These are phyloP conservation scores for Saccharomyces hybrid DNA, from an alignment of 1,139 yeast species.

Conservation along the genomic window DNA sequence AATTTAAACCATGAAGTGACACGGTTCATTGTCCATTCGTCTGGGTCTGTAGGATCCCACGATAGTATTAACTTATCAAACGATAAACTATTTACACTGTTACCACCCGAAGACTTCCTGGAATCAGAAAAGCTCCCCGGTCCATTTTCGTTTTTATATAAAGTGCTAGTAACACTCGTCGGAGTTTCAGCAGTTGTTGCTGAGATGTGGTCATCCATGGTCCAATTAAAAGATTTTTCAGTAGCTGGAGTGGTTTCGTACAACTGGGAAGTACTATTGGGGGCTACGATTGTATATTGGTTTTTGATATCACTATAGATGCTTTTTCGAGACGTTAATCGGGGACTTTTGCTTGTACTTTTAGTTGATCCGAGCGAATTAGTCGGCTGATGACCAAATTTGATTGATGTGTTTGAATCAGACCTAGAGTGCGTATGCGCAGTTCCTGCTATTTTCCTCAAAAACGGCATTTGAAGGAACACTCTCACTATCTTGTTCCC, in stretches of 20 bases:
- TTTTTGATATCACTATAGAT: background rate
- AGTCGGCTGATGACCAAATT: slow-evolving; percentile 9
- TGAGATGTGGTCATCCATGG: background rate
- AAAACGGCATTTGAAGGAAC: slow-evolving; percentile 19
- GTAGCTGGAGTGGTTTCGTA: background rate
- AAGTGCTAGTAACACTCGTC: background rate
- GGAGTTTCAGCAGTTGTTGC: background rate
- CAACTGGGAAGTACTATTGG: background rate
- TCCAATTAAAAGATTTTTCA: background rate
- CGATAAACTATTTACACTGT: slow-evolving; percentile 20
- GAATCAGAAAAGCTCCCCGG: slow-evolving; percentile 7
- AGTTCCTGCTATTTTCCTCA: slow-evolving; percentile 21
- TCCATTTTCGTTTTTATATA: background rate
- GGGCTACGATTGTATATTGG: background rate
- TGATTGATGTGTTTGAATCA: slow-evolving; percentile 19
- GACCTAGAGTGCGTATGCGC: slow-evolving; percentile 23
- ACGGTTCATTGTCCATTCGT: slow-evolving; percentile 62
- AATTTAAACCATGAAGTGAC: slow-evolving; percentile 62
- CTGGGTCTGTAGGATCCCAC: slow-evolving; percentile 39
- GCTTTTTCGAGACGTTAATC: background rate
- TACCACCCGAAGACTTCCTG: slow-evolving; percentile 30
- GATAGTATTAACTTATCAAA: slow-evolving; percentile 32
- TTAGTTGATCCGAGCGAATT: slow-evolving; percentile 5
- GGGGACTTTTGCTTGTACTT: background rate
- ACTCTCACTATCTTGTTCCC: background rate